Base-by-base conservation (phyloP, 306 rosid genomes). In the Cucurbita maxima region DNA sequence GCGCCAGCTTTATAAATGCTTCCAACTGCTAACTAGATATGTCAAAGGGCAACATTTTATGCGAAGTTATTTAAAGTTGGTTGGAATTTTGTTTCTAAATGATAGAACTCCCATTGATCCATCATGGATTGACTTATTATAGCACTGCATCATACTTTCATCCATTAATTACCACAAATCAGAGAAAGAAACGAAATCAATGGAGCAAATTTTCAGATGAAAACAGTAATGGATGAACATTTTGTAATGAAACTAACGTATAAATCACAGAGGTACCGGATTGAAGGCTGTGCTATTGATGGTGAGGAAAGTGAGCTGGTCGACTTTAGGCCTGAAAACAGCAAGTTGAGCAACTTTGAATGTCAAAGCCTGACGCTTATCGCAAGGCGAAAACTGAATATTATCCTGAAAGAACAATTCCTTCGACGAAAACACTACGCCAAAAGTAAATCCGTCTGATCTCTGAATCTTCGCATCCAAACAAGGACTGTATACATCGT, bases 361-460 rank as follows among this genome's bases (percentile, higher is more conserved):
- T 1, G 86, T 1, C 13, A 90, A 86, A 10, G 77, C 45, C 0
- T 89, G 88, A 38, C 91, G 96, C 8, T 3, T n/a, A 78, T 94
- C 98, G 58, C 98, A 94, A 3, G 97, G 97, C 0, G 98, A 90
- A 77, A 90, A 88, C 71, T 90, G 98, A 1, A 90, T 83, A 69
- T 82, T 70, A 81, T 75, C 83, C 47, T 66, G 79, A 14, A 38
- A 64, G 84, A 87, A 90, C 4, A 54, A 34, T 8, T 89, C 89
- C 58, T 80, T 94, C 3, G 73, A 55, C 0, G 97, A 84, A 76
- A 94, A 83, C 9, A 87, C 97, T 75, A 90, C 78, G 2, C 95
- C 97, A 59, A 90, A 87, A 11, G 87, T 89, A 77, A 90, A 90
- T 9, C 98, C 97, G 58, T 89, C 97, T 11, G 56, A 78, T 81